Evolutionary conservation across 495 filamentous ascomycete species (phyloP), one percentile per base, ranked within the genome.

Genomic region (Neurospora cerealis): DNA sequence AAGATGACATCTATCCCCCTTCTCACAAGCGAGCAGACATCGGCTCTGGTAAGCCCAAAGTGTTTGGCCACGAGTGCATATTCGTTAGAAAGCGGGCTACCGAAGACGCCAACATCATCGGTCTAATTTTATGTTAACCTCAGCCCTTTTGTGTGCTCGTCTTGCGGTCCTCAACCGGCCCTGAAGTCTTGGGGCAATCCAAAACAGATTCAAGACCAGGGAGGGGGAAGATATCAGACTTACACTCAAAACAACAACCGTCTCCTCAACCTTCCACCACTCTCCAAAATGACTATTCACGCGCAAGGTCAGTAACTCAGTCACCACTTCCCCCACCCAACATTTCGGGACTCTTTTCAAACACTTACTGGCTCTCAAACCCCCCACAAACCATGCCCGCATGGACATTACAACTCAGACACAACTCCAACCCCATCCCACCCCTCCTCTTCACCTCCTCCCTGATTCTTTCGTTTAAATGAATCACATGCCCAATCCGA

Each of bases 71-170:
- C 91, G 19, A 96, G 87, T 5, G 84, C 79, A 77, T 95, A 95
- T 77, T 97, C 93, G 74, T 94, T 90, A 15, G 91, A 94, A n/a
- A 95, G 81, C 1, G 88, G 86, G 79, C 91, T 94, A 48, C 88
- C 90, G 73, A 97, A 95, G 46, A 96, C 88, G 3, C 93, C 93
- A 28, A 97, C 92, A 81, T 96, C 93, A 81, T 96, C 93, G 1
- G 93, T 96, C 93, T 95, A n/a, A 24, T 15, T 36, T 19, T 1
- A 9, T 32, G 28, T 62, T 62, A 62, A 28, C 13, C 2, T 8
- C 6, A 13, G 2, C 1, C 21, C 54, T 62, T 15, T 62, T 17
- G 2, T 1, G 2, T 32, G 24, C 11, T 0, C 32, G 1, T 60
- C 54, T 19, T 32, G 28, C 28, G 28, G 15, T 62, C 28, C 34